These are phyloP conservation scores for Gaertneriomyces sp. DNA, from an alignment of 192 early-diverging fungal species.

Conservation along the genomic window DNA sequence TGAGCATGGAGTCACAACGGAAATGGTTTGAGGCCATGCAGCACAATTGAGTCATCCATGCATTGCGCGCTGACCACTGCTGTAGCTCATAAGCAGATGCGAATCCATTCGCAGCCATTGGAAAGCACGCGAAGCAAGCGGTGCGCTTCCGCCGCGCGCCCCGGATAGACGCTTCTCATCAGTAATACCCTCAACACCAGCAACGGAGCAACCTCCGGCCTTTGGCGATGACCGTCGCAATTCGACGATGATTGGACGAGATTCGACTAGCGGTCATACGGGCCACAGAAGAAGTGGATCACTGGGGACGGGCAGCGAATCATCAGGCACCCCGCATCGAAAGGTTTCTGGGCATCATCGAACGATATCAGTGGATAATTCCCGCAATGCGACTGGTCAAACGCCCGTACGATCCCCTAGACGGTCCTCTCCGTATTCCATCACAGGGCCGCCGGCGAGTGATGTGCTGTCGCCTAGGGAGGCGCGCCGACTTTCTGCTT, in stretches of 20 bases:
- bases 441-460: too few relatives aligned
- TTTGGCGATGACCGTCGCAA: not conserved
- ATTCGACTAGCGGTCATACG: not conserved
- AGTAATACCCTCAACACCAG: slow-evolving; percentile 15
- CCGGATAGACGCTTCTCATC: not conserved
- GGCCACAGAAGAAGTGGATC: not conserved
- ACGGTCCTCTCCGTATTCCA: too few relatives aligned
- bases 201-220: slow-evolving; percentile 1
- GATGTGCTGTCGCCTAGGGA: too few relatives aligned
- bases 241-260: not conserved
- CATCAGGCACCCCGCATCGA: not conserved
- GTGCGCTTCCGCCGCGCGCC: slow-evolving; percentile 10
- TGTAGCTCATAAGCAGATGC: slow-evolving; percentile 13
- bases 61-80: not conserved
- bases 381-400: too few relatives aligned
- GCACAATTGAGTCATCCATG: too few relatives aligned
- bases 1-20: slow-evolving; percentile 60
- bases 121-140: slow-evolving; percentile 25
- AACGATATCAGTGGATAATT: not conserved
- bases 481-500: too few relatives aligned
- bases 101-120: slow-evolving; percentile 26
- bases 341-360: not conserved
- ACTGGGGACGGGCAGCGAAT: not conserved
- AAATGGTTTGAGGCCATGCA: slow-evolving; percentile 37
- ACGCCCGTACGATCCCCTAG: too few relatives aligned